phyloP scores from a whole-genome alignment of 495 filamentous ascomycete species.

The Trichoderma orchidacearum region DNA sequence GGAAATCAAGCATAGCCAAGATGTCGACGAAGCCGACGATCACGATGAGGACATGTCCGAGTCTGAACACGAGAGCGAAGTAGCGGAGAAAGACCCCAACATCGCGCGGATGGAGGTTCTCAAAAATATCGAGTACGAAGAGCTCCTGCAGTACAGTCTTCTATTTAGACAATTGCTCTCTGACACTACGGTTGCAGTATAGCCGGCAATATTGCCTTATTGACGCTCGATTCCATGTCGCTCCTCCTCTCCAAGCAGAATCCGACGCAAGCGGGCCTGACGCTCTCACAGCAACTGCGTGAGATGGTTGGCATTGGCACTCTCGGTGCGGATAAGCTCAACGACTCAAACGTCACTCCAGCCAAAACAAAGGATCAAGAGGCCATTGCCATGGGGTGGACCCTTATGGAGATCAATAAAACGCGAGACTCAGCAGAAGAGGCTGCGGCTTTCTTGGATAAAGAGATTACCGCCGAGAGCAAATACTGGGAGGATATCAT shows the following conservation, averaged over 20 bases:
- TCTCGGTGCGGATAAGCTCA: conserved; percentile 58
- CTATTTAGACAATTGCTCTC: neutral
- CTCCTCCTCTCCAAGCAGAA: conserved; percentile 67
- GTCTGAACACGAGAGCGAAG: neutral
- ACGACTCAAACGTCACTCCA: conserved; percentile 40
- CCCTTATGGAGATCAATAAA: conserved; percentile 57
- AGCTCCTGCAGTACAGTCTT: neutral
- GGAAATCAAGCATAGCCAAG: conserved; percentile 32
- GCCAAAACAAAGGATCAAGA: conserved; percentile 40
- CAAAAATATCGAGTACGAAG: conserved; percentile 32
- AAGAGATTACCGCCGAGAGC: conserved; percentile 63
- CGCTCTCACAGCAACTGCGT: conserved; percentile 57
- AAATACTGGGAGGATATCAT: conserved; percentile 83
- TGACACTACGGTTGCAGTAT: conserved; percentile 7
- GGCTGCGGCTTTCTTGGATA: conserved; percentile 56
- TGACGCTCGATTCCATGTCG: conserved; percentile 72
- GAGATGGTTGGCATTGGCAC: conserved; percentile 56
- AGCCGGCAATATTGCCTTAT: conserved; percentile 52
- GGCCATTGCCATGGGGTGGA: conserved; percentile 60
- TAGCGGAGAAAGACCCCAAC: conserved; percentile 23
- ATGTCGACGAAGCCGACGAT: conserved; percentile 11
- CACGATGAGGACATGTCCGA: conserved; percentile 17
- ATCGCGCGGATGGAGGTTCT: conserved; percentile 39
- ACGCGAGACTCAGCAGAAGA: conserved; percentile 63
- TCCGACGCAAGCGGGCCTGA: conserved; percentile 49